phyloP scores from a whole-genome alignment of 345 rosid genomes.

The Leavenworthia alabamica region DNA sequence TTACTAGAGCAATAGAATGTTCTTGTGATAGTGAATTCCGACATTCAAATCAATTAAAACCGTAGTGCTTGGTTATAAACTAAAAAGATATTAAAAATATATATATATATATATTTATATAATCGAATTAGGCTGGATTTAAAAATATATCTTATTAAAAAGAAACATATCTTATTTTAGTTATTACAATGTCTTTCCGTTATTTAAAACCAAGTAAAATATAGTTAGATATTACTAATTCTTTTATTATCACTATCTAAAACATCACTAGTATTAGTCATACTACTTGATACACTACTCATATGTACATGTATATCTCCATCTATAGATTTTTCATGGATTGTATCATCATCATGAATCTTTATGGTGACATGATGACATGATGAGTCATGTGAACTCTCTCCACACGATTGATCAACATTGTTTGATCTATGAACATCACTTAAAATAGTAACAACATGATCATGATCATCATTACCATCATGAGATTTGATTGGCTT shows the following conservation, averaged over 20 bases:
- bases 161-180: no score
- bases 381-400: neutral
- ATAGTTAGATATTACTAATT: neutral
- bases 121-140: neutral
- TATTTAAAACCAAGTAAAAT: no score
- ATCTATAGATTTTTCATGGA: slow-evolving; percentile 9
- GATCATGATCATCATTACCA: slow-evolving; percentile 12
- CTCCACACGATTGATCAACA: slow-evolving; percentile 6
- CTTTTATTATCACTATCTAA: neutral
- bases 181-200: no score
- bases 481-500: neutral
- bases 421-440: slow-evolving; percentile 18
- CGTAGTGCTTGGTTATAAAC: neutral
- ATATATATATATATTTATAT: neutral
- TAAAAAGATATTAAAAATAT: neutral
- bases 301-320: slow-evolving; percentile 16
- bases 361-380: slow-evolving; percentile 19
- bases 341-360: slow-evolving; percentile 8
- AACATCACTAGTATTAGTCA: neutral
- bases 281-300: neutral
- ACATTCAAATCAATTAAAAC: neutral
- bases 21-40: no score
- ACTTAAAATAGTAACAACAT: slow-evolving; percentile 19
- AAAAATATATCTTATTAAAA: neutral
- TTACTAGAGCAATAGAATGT: no score